Evolutionary conservation across 495 filamentous ascomycete species (phyloP).

Genomic region (Penicillium lividum): DNA sequence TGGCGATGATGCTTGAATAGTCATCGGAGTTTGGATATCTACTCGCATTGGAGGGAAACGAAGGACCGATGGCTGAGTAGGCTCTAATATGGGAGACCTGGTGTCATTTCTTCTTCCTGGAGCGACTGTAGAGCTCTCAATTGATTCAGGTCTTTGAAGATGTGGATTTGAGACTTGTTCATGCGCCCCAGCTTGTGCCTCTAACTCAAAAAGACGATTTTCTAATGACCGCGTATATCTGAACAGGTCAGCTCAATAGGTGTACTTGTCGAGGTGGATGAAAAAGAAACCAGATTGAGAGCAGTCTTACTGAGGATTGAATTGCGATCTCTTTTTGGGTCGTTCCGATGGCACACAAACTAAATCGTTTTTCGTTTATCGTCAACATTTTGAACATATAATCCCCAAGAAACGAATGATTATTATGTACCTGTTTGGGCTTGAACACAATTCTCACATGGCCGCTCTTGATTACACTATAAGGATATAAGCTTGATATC

Average conservation of each 20-base stretch:
- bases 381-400: background rate
- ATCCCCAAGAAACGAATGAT: background rate
- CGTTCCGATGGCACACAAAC: background rate
- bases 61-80: background rate
- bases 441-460: constrained; percentile 18
- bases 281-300: background rate
- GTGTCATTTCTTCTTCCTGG: background rate
- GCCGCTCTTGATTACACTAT: constrained; percentile 16
- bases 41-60: background rate
- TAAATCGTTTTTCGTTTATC: background rate
- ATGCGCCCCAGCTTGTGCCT: background rate
- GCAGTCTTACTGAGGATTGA: background rate
- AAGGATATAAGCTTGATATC: background rate
- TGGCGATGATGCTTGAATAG: background rate
- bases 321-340: background rate
- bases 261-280: background rate
- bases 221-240: background rate
- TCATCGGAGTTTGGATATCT: background rate
- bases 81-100: background rate
- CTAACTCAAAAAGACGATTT: background rate
- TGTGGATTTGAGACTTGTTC: background rate
- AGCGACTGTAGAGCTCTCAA: background rate
- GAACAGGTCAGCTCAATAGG: background rate
- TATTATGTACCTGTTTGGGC: constrained; percentile 10
- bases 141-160: background rate